Evolutionary conservation across 1,284 basidiomycete genomes (phyloP).

Genomic region (Cryptococcus hybrid): DNA sequence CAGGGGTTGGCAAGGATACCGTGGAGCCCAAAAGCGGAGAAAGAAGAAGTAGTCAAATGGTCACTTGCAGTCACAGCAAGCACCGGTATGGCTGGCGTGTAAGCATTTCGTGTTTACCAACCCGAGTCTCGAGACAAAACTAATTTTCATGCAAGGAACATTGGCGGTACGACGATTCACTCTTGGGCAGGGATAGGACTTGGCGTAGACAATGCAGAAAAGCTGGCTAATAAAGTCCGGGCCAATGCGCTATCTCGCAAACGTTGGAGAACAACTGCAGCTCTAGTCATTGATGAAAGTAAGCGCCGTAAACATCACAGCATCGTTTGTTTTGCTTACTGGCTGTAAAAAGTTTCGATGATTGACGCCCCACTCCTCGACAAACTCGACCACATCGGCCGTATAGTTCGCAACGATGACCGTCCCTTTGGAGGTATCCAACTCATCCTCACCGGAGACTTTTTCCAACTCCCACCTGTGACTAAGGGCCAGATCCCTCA

Average conservation of each 20-base stretch:
- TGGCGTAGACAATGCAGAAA: slow-evolving; percentile 47
- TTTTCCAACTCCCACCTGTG: slow-evolving; percentile 94
- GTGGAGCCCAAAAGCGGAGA: background rate
- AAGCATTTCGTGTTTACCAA: slow-evolving; percentile 10
- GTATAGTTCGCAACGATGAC: slow-evolving; percentile 59
- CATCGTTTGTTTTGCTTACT: background rate
- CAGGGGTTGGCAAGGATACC: no score
- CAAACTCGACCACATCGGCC: slow-evolving; percentile 72
- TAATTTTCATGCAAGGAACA: slow-evolving; percentile 51
- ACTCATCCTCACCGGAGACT: slow-evolving; percentile 90
- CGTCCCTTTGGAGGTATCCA: slow-evolving; percentile 91
- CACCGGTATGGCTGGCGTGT: slow-evolving; percentile 53
- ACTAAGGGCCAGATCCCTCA: slow-evolving; percentile 57
- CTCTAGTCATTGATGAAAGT: slow-evolving; percentile 72
- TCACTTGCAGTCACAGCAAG: slow-evolving; percentile 76
- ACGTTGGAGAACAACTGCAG: slow-evolving; percentile 58
- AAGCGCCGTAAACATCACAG: slow-evolving; percentile 20
- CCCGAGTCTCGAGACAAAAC: background rate
- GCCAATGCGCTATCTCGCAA: slow-evolving; percentile 46
- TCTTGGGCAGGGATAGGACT: slow-evolving; percentile 59
- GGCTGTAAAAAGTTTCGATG: slow-evolving; percentile 55
- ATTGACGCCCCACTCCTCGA: slow-evolving; percentile 68
- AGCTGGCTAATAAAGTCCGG: slow-evolving; percentile 51
- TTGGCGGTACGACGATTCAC: slow-evolving; percentile 62
- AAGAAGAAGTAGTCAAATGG: slow-evolving; percentile 9